These are phyloP conservation scores for Pseudogymnoascus sp. DNA, from an alignment of 2,329 filamentous ascomycete genomes.

Conservation along the genomic window DNA sequence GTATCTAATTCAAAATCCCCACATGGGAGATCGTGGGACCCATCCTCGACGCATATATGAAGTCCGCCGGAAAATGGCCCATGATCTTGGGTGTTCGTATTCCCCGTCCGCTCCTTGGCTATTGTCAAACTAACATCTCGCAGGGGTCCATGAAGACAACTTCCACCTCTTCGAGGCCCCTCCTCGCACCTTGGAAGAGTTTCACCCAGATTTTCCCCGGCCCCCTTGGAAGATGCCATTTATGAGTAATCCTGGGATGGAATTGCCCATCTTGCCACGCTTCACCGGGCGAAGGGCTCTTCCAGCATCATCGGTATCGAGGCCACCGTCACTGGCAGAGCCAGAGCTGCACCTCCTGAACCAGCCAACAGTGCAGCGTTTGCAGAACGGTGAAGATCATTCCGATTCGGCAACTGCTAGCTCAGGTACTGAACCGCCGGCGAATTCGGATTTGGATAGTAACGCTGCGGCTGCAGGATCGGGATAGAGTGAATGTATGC, in stretches of 20 bases:
- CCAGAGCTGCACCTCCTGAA: no score
- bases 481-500: background rate
- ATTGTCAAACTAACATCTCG: background rate
- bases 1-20: background rate
- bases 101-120: background rate
- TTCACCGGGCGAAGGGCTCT: background rate
- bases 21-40: background rate
- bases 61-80: background rate
- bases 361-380: background rate
- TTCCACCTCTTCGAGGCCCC: background rate
- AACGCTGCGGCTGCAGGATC: background rate
- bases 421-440: background rate
- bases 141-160: background rate
- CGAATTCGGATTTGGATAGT: background rate
- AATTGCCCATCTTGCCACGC: background rate
- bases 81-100: background rate
- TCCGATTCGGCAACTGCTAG: background rate
- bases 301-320: background rate
- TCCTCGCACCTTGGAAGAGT: background rate
- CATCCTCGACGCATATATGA: background rate
- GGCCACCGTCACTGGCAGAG: no score
- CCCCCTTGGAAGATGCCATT: background rate
- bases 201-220: background rate
- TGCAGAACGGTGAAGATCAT: background rate
- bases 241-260: background rate